Conservation (phyloP, 495 filamentous ascomycete genomes). For the Penicillium pulvis region DNA sequence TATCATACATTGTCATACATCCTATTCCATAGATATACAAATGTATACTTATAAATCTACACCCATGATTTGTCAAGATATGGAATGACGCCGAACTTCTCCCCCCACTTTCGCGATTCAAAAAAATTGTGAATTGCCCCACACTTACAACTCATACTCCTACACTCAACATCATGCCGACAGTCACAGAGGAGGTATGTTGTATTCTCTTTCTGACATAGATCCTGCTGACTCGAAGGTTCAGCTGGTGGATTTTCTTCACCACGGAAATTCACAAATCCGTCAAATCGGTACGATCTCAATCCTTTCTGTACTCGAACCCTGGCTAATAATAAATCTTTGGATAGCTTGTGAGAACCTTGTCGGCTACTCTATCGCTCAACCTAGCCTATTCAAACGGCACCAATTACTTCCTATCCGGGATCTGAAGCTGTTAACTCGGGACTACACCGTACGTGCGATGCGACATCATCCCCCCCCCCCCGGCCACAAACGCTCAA, state of each 20-base stretch:
- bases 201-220: background rate
- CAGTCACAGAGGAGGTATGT: constrained; percentile 78
- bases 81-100: constrained; percentile 21
- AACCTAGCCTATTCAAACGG: constrained; percentile 82
- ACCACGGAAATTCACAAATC: constrained; percentile 84
- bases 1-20: no score
- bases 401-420: constrained; percentile 77
- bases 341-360: constrained; percentile 75
- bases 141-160: background rate
- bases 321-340: constrained; percentile 2
- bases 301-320: background rate
- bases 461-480: background rate
- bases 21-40: no score
- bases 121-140: no score
- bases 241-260: constrained; percentile 89
- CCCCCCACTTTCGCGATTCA: background rate
- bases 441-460: constrained; percentile 70
- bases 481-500: background rate
- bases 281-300: constrained; percentile 64
- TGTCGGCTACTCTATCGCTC: constrained; percentile 75
- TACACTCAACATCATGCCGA: constrained; percentile 60
- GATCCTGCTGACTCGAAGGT: background rate
- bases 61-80: no score
- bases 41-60: no score
- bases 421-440: constrained; percentile 85